These are phyloP conservation scores for Pseudofabraea citricarpa DNA, from an alignment of 2,329 filamentous ascomycete species.

Conservation along the genomic window DNA sequence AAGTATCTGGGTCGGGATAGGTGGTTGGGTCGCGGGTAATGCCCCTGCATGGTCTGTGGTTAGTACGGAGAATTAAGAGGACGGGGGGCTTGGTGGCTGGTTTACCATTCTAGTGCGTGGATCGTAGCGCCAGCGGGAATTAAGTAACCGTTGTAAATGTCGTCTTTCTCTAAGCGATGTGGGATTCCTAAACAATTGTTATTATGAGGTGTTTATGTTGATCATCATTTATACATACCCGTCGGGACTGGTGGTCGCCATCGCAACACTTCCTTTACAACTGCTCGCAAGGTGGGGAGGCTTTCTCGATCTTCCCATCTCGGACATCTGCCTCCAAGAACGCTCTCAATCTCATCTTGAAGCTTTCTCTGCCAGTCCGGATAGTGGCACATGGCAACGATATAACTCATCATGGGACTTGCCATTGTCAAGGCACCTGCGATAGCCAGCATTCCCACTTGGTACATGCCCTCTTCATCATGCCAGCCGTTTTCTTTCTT, in stretches of 20 bases:
- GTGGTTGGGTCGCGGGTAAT: slow-evolving; percentile 53
- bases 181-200: slow-evolving; percentile 36
- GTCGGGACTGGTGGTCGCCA: slow-evolving; percentile 49
- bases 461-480: slow-evolving; percentile 36
- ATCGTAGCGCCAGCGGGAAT: slow-evolving; percentile 50
- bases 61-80: no score
- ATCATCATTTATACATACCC: slow-evolving; percentile 27
- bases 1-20: slow-evolving; percentile 61
- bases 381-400: slow-evolving; percentile 9
- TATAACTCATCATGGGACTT: slow-evolving; percentile 9
- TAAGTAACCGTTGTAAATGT: slow-evolving; percentile 48
- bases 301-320: slow-evolving; percentile 24
- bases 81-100: not conserved
- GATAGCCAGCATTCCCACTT: slow-evolving; percentile 44
- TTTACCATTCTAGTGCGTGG: slow-evolving; percentile 47
- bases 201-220: not conserved
- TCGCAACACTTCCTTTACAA: slow-evolving; percentile 23
- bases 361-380: slow-evolving; percentile 5
- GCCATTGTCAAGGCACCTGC: slow-evolving; percentile 26
- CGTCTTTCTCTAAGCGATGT: slow-evolving; percentile 46
- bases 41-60: no score
- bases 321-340: slow-evolving; percentile 6
- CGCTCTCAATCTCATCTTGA: slow-evolving; percentile 9
- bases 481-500: slow-evolving; percentile 23
- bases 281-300: slow-evolving; percentile 26